phyloP scores from a whole-genome alignment of 495 filamentous ascomycete genomes.

The Cudoniella acicularis region DNA sequence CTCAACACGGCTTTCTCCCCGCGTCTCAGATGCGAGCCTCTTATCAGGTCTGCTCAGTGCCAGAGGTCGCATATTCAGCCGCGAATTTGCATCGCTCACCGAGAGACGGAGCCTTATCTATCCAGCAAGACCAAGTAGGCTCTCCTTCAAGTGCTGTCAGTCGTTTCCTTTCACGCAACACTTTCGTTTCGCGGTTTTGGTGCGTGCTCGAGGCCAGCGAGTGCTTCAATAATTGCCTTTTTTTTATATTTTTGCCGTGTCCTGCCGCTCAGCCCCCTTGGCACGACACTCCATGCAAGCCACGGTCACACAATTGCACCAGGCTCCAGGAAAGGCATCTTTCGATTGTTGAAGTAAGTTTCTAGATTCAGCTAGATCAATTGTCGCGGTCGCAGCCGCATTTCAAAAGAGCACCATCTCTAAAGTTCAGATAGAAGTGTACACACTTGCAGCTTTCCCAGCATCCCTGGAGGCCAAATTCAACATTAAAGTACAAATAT shows the following conservation, averaged over 20 bases:
- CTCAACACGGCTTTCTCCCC: too few species aligned
- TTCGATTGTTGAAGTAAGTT: neutral
- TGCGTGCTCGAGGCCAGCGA: neutral
- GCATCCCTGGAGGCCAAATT: neutral
- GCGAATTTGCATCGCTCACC: neutral
- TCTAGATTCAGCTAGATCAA: neutral
- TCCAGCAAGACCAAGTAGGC: neutral
- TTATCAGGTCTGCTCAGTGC: neutral
- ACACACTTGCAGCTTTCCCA: neutral
- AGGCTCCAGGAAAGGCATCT: too few species aligned
- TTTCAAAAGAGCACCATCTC: neutral
- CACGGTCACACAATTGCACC: neutral
- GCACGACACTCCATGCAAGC: neutral
- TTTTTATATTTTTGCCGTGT: too few species aligned
- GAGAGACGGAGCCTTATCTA: neutral
- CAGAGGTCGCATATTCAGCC: neutral
- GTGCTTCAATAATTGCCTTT: neutral
- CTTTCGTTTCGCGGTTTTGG: neutral
- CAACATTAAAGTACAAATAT: neutral
- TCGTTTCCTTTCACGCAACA: neutral
- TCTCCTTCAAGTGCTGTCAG: neutral
- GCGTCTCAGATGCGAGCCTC: too few species aligned
- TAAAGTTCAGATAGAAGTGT: neutral
- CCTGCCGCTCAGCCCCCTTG: neutral
- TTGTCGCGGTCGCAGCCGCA: neutral